Evolutionary conservation across 202 grass and related monocot species (phyloP).

Genomic region (Thinopyrum obtusiflorum): DNA sequence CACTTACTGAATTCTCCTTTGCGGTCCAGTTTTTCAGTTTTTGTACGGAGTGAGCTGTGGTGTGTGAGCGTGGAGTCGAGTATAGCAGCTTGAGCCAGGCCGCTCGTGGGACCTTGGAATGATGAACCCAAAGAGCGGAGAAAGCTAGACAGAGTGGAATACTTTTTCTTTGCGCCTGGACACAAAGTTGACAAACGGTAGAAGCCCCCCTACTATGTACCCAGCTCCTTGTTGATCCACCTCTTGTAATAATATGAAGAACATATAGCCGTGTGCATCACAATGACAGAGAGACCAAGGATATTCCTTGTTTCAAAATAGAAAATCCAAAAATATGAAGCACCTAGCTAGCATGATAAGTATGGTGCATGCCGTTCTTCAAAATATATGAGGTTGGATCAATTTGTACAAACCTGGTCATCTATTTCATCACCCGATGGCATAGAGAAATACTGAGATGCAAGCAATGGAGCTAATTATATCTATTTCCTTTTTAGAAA

Average conservation of each 20-base stretch:
- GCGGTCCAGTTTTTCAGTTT: not conserved
- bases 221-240: not conserved
- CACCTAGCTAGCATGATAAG: not conserved
- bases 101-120: constrained; percentile 57
- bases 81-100: constrained; percentile 22
- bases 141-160: constrained; percentile 31
- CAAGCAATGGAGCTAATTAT: not conserved
- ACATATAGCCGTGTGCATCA: too few relatives aligned
- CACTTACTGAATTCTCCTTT: not conserved
- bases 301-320: too few relatives aligned
- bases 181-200: constrained; percentile 30
- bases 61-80: not conserved
- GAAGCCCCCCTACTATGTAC: not conserved
- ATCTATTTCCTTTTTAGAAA: not conserved
- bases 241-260: too few relatives aligned
- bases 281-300: too few relatives aligned
- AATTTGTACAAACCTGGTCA: too few relatives aligned
- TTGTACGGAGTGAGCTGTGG: not conserved
- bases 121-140: constrained; percentile 46
- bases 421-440: too few relatives aligned
- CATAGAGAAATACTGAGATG: not conserved
- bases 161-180: constrained; percentile 47
- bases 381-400: too few relatives aligned
- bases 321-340: too few relatives aligned
- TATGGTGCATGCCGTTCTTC: not conserved